phyloP scores from a whole-genome alignment of 2,329 filamentous ascomycete genomes.

The Ceratocystis albifundus region DNA sequence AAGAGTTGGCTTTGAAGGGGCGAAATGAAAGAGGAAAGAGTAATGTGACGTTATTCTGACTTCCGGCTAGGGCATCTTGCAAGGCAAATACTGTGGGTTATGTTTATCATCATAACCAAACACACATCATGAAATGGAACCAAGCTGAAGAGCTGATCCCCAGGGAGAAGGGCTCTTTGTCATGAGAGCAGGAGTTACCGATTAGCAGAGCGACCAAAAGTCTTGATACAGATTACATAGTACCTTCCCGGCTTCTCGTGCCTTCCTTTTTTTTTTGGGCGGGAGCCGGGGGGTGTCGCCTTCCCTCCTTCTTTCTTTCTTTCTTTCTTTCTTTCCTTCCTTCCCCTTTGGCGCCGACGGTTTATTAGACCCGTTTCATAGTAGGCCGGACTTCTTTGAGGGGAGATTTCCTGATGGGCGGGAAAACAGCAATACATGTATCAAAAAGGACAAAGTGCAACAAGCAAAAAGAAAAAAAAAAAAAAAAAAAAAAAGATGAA shows the following conservation, averaged over 20 bases:
- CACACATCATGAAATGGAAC: background rate
- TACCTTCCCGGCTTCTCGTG: background rate
- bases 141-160: background rate
- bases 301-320: background rate
- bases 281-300: too few relatives aligned
- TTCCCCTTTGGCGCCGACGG: background rate
- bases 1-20: background rate
- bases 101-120: background rate
- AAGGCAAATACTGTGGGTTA: background rate
- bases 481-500: too few relatives aligned
- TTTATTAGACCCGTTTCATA: conserved; percentile 11
- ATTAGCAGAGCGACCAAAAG: background rate
- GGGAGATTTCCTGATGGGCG: background rate
- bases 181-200: background rate
- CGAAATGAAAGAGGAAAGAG: background rate
- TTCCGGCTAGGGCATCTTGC: background rate
- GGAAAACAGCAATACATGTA: background rate
- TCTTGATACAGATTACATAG: background rate
- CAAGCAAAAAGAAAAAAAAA: too few relatives aligned
- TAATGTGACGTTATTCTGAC: background rate
- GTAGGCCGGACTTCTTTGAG: background rate
- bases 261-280: too few relatives aligned
- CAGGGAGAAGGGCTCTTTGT: background rate
- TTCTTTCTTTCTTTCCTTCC: background rate
- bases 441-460: too few relatives aligned